Percentiles rank a stretch among this genome's conserved stretches.
These are phyloP conservation scores for Coemansia sp. DNA, from an alignment of 192 early-diverging fungal species.

Conservation along the genomic window DNA sequence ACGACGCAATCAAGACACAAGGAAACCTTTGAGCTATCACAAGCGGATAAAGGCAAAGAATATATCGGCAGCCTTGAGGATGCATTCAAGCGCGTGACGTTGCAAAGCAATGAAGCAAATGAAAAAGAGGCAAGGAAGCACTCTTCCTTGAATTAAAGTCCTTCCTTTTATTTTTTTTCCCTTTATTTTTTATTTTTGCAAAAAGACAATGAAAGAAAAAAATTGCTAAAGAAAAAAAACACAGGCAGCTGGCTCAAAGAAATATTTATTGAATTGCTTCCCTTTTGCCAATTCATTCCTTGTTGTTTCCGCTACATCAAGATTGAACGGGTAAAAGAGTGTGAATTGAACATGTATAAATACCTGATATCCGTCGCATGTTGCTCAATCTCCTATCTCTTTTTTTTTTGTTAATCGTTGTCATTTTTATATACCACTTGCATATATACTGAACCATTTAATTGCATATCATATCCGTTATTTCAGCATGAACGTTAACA, in stretches of 20 bases:
- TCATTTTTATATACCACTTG: background rate
- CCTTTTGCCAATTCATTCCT: no score
- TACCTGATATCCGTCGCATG: no score
- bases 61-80: background rate
- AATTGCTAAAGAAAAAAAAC: no score
- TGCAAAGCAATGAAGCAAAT: background rate
- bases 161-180: background rate
- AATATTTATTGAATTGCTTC: no score
- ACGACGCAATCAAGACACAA: background rate
- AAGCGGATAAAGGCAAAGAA: background rate
- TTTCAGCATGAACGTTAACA: slow-evolving; percentile 3
- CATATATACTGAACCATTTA: background rate
- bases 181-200: background rate
- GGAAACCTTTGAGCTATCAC: background rate
- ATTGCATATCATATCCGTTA: background rate
- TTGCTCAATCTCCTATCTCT: no score
- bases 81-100: slow-evolving; percentile 3
- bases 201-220: background rate
- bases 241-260: no score
- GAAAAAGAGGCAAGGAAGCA: background rate
- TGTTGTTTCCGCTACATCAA: no score
- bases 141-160: background rate
- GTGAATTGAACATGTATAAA: no score
- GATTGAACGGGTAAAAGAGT: no score
- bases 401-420: no score